phyloP scores from a whole-genome alignment of 129 eudicot species.

The Scalesia atractyloides region DNA sequence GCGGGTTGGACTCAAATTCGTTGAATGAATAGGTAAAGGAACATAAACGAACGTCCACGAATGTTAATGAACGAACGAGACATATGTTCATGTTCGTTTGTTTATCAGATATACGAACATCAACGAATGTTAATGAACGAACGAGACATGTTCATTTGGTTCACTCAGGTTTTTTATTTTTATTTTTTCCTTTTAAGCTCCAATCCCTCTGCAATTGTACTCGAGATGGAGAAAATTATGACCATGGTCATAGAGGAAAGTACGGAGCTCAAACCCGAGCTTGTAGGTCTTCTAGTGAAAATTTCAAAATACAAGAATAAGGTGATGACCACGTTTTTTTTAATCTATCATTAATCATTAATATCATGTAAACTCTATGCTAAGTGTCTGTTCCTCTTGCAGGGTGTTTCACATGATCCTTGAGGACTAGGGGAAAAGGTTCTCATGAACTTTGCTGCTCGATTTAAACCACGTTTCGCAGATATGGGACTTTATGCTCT shows the following conservation, averaged over 20 bases:
- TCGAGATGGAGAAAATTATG: constrained; percentile 46
- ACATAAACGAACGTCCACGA: no score
- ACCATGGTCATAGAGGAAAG: constrained; percentile 41
- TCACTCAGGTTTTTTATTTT: no score
- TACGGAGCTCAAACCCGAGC: constrained; percentile 33
- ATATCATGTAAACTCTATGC: not conserved
- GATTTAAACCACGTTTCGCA: constrained; percentile 25
- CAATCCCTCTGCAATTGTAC: constrained; percentile 29
- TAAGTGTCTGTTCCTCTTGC: constrained; percentile 7
- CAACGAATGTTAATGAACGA: no score
- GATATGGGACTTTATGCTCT: constrained; percentile 22
- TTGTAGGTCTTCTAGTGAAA: constrained; percentile 35
- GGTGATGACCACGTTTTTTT: constrained; percentile 23
- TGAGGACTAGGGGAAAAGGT: constrained; percentile 49
- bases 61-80: no score
- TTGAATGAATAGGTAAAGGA: no score
- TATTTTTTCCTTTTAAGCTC: constrained; percentile 21
- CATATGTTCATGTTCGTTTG: no score
- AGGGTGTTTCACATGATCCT: constrained; percentile 35
- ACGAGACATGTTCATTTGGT: no score
- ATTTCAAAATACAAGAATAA: constrained; percentile 36
- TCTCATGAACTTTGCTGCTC: constrained; percentile 30
- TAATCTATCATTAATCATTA: not conserved
- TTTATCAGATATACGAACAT: no score
- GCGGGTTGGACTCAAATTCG: no score